Percentiles rank a stretch among this genome's conserved stretches.
These are phyloP conservation scores for Torulaspora franciscae DNA, from an alignment of 805 yeast genomes.

Conservation along the genomic window DNA sequence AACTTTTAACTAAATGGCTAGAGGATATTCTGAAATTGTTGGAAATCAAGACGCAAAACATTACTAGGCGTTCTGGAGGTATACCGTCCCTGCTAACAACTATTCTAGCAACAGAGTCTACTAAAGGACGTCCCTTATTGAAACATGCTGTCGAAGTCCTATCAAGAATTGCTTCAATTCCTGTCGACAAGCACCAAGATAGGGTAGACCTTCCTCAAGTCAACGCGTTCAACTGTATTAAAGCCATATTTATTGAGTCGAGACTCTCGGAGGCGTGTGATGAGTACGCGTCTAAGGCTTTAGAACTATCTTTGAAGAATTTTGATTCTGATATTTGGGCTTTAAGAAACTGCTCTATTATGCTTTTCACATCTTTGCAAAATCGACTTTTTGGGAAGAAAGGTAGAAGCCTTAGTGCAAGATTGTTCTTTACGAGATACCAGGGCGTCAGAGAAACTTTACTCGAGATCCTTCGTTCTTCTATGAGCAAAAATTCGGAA, in stretches of 20 bases:
- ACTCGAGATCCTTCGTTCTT: conserved; percentile 37
- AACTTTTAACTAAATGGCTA: conserved; percentile 55
- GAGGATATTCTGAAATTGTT: conserved; percentile 48
- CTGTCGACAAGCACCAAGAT: conserved; percentile 44
- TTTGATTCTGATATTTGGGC: conserved; percentile 77
- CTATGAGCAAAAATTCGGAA: conserved; percentile 21
- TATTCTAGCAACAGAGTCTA: conserved; percentile 50
- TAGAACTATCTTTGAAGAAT: conserved; percentile 54
- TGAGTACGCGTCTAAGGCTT: conserved; percentile 50
- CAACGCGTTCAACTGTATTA: conserved; percentile 85
- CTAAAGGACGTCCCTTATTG: conserved; percentile 40
- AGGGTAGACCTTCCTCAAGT: conserved; percentile 83
- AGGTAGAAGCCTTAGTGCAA: conserved; percentile 46
- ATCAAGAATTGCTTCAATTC: conserved; percentile 48
- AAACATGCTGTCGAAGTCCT: conserved; percentile 48
- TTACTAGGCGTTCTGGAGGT: conserved; percentile 91
- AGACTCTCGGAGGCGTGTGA: conserved; percentile 51
- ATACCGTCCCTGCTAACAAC: conserved; percentile 76
- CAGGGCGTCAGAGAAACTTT: conserved; percentile 49
- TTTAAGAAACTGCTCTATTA: conserved; percentile 83
- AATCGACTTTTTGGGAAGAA: conserved; percentile 68
- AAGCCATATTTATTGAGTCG: conserved; percentile 68
- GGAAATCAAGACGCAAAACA: conserved; percentile 55
- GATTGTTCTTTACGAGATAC: conserved; percentile 66
- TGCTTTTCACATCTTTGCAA: conserved; percentile 84